A percentile compares a stretch with the other conserved stretches of the same genome.
These are phyloP conservation scores for Brassica juncea DNA, from an alignment of 345 rosid genomes.

Conservation along the genomic window DNA sequence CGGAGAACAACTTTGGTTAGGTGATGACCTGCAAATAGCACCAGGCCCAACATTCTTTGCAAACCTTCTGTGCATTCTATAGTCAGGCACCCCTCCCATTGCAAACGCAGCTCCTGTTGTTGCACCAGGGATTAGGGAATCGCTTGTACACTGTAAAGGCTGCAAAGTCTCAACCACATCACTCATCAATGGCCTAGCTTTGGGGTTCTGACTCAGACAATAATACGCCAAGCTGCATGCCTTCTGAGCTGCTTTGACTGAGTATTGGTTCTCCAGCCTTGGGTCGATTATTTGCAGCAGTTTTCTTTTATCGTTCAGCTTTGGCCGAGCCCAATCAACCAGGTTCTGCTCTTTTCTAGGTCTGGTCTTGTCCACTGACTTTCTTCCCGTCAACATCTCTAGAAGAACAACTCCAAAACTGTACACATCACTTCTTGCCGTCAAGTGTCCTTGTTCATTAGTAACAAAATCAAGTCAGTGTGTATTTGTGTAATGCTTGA, in stretches of 20 bases:
- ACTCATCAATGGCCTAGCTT: conserved; percentile 96
- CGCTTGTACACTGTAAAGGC: conserved; percentile 70
- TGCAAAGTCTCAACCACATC: conserved; percentile 95
- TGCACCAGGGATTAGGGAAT: conserved; percentile 43
- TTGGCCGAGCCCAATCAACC: conserved; percentile 98
- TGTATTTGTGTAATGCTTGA: conserved; percentile 4
- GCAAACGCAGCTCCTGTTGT: conserved; percentile 51
- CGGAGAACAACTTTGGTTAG: conserved; percentile 71
- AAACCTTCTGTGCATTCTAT: conserved; percentile 59
- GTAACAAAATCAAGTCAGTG: conserved; percentile 24
- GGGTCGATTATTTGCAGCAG: conserved; percentile 89
- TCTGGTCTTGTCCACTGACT: conserved; percentile 91
- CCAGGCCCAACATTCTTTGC: conserved; percentile 76
- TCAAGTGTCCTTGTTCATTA: conserved; percentile 77
- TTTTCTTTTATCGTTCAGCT: conserved; percentile 89
- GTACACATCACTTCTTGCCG: conserved; percentile 93
- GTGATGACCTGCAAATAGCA: conserved; percentile 74
- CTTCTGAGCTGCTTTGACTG: conserved; percentile 87
- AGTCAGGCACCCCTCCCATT: conserved; percentile 71
- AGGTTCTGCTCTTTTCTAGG: conserved; percentile 95
- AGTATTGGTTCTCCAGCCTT: conserved; percentile 83
- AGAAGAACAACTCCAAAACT: conserved; percentile 97
- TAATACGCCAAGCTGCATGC: conserved; percentile 96
- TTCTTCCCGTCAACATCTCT: conserved; percentile 89
- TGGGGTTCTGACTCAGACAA: conserved; percentile 93